A percentile compares a stretch with the other conserved stretches of the same genome.
Evolutionary conservation across 1,284 basidiomycete genomes (phyloP).

Genomic region (Inonotus obliquus): DNA sequence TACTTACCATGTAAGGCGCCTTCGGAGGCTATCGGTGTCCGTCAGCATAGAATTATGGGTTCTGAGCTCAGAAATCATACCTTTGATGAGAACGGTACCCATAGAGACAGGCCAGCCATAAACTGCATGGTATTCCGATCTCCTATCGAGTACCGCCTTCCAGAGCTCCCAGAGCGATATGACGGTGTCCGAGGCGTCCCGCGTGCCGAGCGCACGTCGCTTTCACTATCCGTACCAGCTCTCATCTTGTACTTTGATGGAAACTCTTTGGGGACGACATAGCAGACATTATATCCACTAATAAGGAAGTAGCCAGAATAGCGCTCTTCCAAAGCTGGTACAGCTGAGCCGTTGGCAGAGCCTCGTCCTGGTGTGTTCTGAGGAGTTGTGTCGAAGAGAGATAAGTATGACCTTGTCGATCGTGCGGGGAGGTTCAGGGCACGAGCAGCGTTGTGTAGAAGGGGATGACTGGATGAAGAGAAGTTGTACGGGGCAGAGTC

Average conservation of each 20-base stretch:
- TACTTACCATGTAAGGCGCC: conserved; percentile 63
- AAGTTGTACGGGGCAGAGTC: conserved; percentile 71
- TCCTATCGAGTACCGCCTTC: conserved; percentile 48
- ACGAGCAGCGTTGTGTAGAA: conserved; percentile 62
- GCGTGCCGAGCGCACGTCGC: conserved; percentile 31
- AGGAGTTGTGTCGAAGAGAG: conserved; percentile 43
- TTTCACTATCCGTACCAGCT: conserved; percentile 26
- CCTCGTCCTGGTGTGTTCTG: conserved; percentile 35
- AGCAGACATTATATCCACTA: conserved; percentile 70
- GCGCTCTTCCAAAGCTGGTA: conserved; percentile 48
- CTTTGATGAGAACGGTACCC: conserved; percentile 60
- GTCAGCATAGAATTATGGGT: background rate
- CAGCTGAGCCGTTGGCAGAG: conserved; percentile 27
- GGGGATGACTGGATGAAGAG: conserved; percentile 54
- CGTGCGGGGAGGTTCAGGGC: conserved; percentile 62
- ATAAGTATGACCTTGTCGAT: conserved; percentile 53
- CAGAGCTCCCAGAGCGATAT: conserved; percentile 34
- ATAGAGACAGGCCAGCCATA: conserved; percentile 72
- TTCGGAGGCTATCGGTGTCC: conserved; percentile 42
- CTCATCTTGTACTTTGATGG: conserved; percentile 34
- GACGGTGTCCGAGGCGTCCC: conserved; percentile 30
- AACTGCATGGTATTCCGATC: conserved; percentile 60
- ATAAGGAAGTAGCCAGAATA: conserved; percentile 73
- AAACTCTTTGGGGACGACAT: conserved; percentile 69
- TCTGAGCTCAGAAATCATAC: background rate